Evolutionary conservation across 1,284 basidiomycete genomes (phyloP), one percentile per base, ranked within the genome.

Genomic region (Melampsora abietis-canadensis): DNA sequence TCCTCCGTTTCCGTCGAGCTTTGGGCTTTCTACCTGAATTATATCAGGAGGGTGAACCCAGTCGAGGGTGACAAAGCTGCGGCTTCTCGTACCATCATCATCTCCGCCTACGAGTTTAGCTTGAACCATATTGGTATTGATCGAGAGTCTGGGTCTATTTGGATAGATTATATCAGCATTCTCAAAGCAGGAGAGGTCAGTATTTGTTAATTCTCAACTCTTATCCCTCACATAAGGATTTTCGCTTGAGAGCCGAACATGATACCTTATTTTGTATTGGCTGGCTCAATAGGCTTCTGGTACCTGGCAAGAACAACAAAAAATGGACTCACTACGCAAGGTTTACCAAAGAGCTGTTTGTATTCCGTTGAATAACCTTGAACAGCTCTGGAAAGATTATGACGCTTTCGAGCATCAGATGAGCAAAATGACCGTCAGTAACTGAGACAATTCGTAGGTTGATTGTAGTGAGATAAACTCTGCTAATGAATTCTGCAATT

Each of bases 301-400:
- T 59, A 90, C 91, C 27, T 98, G 94, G 94, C 94, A 98, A 81
- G 89, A 91, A 78, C 92, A 95, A 79, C 92, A 95, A 81, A 93
- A 94, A 82, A 94, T 93, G 88, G 95, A 98, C 79, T 87, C 88
- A 4, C 85, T 98, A 3, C 89, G 95, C 72, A 92, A 92, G 81
- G 88, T 92, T 3, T 97, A 95, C 83, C 93, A 96, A 80, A 88
- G 92, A 66, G 95, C 92, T 0, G 90, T 98, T 40, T 90, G 92
- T 79, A 92, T 96, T 27, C 96, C 96, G 0, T 86, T 98, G 78
- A 89, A 93, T 82, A 95, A 94, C 79, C 88, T 98, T 78, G 94
- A 98, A 82, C 85, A 86, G 57, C 86, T 99, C 57, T 99, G 96
- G 96, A 89, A 91, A 80, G 92, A 96, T 70, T 91, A 94, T 78